Conservation (phyloP, 768 basidiomycete genomes). For the Mycena polygramma region DNA sequence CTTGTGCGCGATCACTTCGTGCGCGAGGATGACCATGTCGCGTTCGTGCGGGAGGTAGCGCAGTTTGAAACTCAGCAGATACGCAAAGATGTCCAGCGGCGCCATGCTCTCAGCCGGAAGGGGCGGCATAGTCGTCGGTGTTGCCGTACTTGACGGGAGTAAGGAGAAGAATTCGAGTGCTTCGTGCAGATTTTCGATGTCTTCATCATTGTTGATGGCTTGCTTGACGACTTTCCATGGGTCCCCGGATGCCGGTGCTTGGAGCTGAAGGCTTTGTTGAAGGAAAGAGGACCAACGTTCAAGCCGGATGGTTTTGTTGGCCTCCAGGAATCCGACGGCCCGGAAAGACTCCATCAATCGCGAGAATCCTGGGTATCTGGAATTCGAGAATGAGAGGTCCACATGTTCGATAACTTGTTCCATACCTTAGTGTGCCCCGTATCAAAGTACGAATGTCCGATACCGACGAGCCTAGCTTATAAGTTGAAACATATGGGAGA, state of each 20-base stretch:
- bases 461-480: constrained; percentile 61
- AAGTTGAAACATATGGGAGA: constrained; percentile 75
- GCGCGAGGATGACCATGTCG: constrained; percentile 89
- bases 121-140: constrained; percentile 49
- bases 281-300: constrained; percentile 56
- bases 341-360: constrained; percentile 80
- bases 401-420: background rate
- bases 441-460: constrained; percentile 72
- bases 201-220: constrained; percentile 29
- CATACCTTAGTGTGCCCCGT: constrained; percentile 86
- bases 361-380: constrained; percentile 88
- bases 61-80: constrained; percentile 78
- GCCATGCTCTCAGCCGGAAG: constrained; percentile 57
- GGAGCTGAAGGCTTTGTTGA: constrained; percentile 41
- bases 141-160: constrained; percentile 35
- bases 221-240: constrained; percentile 21
- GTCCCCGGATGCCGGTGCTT: constrained; percentile 35
- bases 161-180: constrained; percentile 68
- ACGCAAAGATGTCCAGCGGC: constrained; percentile 83
- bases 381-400: background rate
- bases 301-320: constrained; percentile 49
- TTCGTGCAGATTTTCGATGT: constrained; percentile 43
- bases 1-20: constrained; percentile 75
- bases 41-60: constrained; percentile 78
- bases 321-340: constrained; percentile 75